phyloP scores from a whole-genome alignment of 139 green algal species.

The Nannochloris sp. region DNA sequence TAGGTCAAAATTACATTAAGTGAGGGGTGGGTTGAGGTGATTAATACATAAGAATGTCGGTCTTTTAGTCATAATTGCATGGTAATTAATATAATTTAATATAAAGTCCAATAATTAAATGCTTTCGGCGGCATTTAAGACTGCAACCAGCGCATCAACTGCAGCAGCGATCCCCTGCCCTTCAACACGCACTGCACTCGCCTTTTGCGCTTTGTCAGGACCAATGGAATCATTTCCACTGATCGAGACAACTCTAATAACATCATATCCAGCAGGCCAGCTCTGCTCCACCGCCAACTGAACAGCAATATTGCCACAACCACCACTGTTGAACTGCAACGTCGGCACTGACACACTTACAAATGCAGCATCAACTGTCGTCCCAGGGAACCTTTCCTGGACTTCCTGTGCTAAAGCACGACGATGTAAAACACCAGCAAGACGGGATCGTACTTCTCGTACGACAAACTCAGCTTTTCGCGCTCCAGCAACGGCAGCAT shows the following conservation, averaged over 20 bases:
- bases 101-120: too few relatives aligned
- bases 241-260: conserved; percentile 6
- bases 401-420: conserved; percentile 12
- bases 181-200: neutral
- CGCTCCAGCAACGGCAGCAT: neutral
- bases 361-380: neutral
- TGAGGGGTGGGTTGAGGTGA: too few relatives aligned
- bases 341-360: neutral
- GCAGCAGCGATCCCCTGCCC: conserved; percentile 4
- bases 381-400: neutral
- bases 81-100: too few relatives aligned
- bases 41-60: too few relatives aligned
- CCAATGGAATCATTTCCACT: neutral
- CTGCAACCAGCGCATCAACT: too few relatives aligned
- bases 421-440: conserved; percentile 9
- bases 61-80: too few relatives aligned
- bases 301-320: neutral
- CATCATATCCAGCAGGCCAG: conserved; percentile 7
- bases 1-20: too few relatives aligned
- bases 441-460: conserved; percentile 19
- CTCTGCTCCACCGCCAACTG: neutral
- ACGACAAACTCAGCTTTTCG: conserved; percentile 13
- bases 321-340: neutral
- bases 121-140: too few relatives aligned
- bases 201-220: neutral